Conservation (phyloP, 2,329 filamentous ascomycete genomes). For the Penicillium sp. region DNA sequence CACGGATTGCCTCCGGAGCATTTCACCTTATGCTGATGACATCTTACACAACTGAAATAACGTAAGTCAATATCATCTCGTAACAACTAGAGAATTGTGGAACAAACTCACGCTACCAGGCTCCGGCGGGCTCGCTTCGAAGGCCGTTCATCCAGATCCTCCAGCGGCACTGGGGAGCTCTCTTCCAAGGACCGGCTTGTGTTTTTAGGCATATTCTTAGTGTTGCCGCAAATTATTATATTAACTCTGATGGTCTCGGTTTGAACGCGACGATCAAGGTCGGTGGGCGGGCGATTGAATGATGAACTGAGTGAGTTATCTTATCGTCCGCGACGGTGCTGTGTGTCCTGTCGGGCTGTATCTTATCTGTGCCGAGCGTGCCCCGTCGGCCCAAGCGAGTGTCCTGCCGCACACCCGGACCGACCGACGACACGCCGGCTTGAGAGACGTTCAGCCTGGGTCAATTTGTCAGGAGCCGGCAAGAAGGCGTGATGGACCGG, state of each 20-base stretch:
- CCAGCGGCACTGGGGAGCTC: neutral
- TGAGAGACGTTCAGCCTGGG: neutral
- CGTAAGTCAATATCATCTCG: neutral
- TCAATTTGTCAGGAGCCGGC: neutral
- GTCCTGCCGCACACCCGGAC: neutral
- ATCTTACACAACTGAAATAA: conserved; percentile 14
- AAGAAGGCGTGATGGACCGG: neutral
- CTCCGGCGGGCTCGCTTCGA: conserved; percentile 13
- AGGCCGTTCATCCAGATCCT: conserved; percentile 10
- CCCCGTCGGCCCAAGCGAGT: neutral
- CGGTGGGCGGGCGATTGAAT: neutral
- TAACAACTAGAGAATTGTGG: neutral
- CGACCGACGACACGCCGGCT: neutral
- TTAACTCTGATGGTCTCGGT: neutral
- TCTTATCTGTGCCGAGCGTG: conserved; percentile 1
- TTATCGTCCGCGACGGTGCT: no score
- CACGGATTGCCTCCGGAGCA: conserved; percentile 15
- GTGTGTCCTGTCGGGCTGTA: neutral
- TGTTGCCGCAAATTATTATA: neutral
- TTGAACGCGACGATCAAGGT: neutral
- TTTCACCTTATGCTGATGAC: conserved; percentile 15
- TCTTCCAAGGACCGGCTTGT: neutral
- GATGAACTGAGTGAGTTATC: neutral
- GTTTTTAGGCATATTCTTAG: conserved; percentile 1
- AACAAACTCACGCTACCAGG: conserved; percentile 13